phyloP scores from a whole-genome alignment of 768 basidiomycete genomes.

The Cyclocybe aegerita region DNA sequence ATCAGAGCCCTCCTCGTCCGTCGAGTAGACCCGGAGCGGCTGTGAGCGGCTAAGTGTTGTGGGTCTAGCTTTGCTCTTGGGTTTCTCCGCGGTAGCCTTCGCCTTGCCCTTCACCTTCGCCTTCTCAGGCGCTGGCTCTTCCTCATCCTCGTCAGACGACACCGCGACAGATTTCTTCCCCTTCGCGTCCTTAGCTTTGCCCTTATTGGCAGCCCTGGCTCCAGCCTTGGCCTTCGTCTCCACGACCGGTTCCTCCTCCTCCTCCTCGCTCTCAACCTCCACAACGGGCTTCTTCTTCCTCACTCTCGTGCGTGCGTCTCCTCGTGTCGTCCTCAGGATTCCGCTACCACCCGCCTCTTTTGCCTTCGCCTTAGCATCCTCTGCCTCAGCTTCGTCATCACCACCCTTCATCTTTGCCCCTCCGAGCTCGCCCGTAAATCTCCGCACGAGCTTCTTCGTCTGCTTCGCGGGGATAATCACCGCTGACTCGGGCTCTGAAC shows the following conservation, averaged over 20 bases:
- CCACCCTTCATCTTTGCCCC: constrained; percentile 13
- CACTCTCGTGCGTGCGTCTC: neutral
- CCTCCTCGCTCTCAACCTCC: constrained; percentile 4
- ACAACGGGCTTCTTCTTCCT: constrained; percentile 9
- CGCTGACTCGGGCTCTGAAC: neutral
- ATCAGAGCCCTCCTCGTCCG: constrained; percentile 6
- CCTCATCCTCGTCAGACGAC: neutral
- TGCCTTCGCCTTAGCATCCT: constrained; percentile 2
- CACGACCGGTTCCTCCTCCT: constrained; percentile 9
- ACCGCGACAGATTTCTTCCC: neutral
- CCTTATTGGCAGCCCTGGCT: constrained; percentile 7
- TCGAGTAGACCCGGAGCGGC: constrained; percentile 11
- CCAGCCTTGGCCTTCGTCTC: constrained; percentile 2
- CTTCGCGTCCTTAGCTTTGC: constrained; percentile 6
- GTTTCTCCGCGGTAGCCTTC: constrained; percentile 10
- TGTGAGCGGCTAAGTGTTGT: constrained; percentile 2
- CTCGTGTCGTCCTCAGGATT: neutral
- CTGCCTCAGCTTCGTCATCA: constrained; percentile 10
- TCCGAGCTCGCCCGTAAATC: constrained; percentile 5
- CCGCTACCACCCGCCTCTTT: constrained; percentile 3
- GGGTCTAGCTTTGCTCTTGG: neutral
- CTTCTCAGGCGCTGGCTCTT: neutral
- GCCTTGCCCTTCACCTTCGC: constrained; percentile 9
- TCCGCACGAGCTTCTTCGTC: constrained; percentile 23
- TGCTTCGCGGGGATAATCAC: constrained; percentile 18